Base-by-base conservation (phyloP, 495 filamentous ascomycete species). In the Acidomyces sp. region DNA sequence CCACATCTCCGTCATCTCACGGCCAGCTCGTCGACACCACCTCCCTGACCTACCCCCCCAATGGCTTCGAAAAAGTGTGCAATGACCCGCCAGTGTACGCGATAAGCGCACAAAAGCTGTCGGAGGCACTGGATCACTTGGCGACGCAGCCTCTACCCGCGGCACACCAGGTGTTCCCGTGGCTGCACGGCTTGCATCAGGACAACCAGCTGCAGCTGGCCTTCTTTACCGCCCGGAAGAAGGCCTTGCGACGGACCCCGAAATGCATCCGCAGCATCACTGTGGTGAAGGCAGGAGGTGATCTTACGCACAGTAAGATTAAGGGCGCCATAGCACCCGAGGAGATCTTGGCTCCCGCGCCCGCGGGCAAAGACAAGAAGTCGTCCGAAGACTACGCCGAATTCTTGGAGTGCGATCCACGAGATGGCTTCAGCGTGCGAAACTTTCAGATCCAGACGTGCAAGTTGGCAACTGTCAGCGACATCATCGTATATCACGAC, bases 371-470 rank as follows among this genome's bases (percentile, higher is more conserved):
- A 16, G 37, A 41, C 19, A 28, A 37, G 33, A 59, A 62, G 53
- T n/a, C n/a, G n/a, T 51, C 37, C 36, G 35, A 41, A n/a, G 42
- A 55, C 5, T 64, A 66, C 37, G 53, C 67, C 34, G 58, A 80
- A 59, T 79, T 95, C 65, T 39, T 82, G 67, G 66, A 83, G 20
- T 68, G 78, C 13, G 90, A 97, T 53, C 90, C 90, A 2, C 72
- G 62, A 20, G 81, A 90, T 45, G 90, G 90, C 10, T 84, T 84
- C 48, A 78, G 71, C 17, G 78, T 84, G 7, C 75, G 90, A 17
- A 96, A 97, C 59, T 97, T 97, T 52, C 90, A 97, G 53, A 95
- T 96, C 30, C 90, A 97, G 55, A 75, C 84, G 2, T 82, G 80
- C 27, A 97, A 97, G 57, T 65, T 82, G 53, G 85, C 88, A 22